Evolutionary conservation across 2,329 filamentous ascomycete species (phyloP), one percentile per base, ranked within the genome.

Genomic region (Phyllosticta ampelicida): DNA sequence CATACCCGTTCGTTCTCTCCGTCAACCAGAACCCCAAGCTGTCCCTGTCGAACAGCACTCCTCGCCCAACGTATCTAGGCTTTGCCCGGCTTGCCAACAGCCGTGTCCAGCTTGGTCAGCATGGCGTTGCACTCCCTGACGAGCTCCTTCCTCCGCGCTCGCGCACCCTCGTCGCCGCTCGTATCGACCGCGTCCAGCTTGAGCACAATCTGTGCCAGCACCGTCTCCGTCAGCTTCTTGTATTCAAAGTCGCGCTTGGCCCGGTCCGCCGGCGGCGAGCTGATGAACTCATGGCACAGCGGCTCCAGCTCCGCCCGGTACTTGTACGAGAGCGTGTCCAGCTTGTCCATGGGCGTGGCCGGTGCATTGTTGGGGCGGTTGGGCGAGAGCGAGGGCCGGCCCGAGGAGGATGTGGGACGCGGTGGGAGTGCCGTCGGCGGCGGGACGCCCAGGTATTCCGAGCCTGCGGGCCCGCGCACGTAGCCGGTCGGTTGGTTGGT

Each of bases 121-220:
- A 87, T 74, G 10, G 75, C 79, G 69, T 92, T 87, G 3, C 87
- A 84, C 62, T 86, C 79, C 65, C 77, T 82, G n/a, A 92, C 86
- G 54, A 91, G 71, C 60, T 85, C 86, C 74, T 87, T 91, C 66
- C 89, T 76, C 68, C 77, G 81, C 11, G 78, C 73, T 61, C 87
- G 78, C 23, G 86, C 83, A 11, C 85, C 83, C 9, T 75, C 63
- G 63, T 88, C 82, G 5, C 86, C 87, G 53, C 86, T 85, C 0
- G 85, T 85, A 64, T 92, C 87, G 2, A 92, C 82, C 20, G 80
- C 84, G 68, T 94, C 89, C 48, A 90, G 71, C 73, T 91, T 92
- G 62, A 94, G 73, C 44, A 92, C 67, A 2, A 90, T 82, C 64
- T 90, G 86, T 61, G 86, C 83, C 77, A 94, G 77, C 48, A 90